phyloP scores from a whole-genome alignment of 305 asterid genomes.

The Solanum hybrid region DNA sequence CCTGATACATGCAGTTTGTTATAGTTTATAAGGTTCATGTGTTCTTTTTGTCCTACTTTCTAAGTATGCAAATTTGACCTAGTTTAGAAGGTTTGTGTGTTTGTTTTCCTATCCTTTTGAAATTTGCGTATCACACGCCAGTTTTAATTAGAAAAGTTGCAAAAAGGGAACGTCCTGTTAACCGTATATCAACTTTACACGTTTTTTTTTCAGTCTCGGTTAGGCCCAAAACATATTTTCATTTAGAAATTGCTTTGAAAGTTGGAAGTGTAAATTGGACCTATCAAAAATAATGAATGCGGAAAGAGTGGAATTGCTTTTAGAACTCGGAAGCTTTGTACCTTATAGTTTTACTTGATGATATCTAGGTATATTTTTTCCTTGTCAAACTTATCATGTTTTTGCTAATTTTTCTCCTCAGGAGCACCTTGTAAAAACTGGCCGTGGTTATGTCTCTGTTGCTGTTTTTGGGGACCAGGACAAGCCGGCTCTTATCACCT shows the following conservation, averaged over 20 bases:
- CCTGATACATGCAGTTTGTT: neutral
- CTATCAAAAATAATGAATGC: neutral
- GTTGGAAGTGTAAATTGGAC: neutral
- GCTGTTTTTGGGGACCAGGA: slow-evolving; percentile 80
- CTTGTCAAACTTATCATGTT: neutral
- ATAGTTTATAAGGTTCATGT: neutral
- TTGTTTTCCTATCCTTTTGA: neutral
- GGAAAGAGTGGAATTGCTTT: slow-evolving; percentile 10
- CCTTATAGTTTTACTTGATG: slow-evolving; percentile 8
- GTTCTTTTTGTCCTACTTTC: neutral
- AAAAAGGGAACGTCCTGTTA: neutral
- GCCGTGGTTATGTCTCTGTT: slow-evolving; percentile 70
- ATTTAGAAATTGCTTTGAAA: neutral
- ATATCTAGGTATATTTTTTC: slow-evolving; percentile 13
- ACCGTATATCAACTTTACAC: neutral
- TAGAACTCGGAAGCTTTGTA: slow-evolving; percentile 16
- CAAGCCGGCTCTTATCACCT: slow-evolving; percentile 91
- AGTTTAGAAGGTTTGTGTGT: neutral
- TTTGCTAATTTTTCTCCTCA: slow-evolving; percentile 28
- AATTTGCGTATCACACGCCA: neutral
- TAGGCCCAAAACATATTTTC: neutral
- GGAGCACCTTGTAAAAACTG: slow-evolving; percentile 86
- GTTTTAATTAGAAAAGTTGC: neutral
- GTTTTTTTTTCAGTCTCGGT: neutral
- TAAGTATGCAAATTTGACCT: neutral